phyloP scores from a whole-genome alignment of 2,329 filamentous ascomycete species.

The Penicillium sp. region DNA sequence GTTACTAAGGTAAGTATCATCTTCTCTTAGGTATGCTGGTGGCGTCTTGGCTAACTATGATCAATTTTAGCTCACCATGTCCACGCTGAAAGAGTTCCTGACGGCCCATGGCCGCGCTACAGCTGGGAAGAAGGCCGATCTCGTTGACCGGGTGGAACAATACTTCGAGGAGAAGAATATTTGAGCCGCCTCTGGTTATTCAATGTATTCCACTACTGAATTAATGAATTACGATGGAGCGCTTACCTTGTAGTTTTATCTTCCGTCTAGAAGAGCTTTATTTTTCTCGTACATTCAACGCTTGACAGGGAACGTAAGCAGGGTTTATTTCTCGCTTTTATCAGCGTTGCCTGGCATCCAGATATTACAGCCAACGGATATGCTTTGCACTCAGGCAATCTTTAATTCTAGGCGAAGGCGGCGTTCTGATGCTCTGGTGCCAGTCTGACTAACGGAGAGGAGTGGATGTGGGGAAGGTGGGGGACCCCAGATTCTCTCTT shows the following conservation, averaged over 20 bases:
- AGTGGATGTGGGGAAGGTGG: slow-evolving; percentile 10
- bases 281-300: no score
- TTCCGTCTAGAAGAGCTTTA: no score
- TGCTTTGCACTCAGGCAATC: no score
- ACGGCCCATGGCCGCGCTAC: slow-evolving; percentile 46
- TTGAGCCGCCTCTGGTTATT: not conserved
- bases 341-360: no score
- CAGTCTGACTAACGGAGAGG: not conserved
- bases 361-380: no score
- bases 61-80: slow-evolving; percentile 47
- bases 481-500: slow-evolving; percentile 6
- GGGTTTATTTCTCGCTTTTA: no score
- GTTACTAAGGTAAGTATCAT: slow-evolving; percentile 43
- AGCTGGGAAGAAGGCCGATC: slow-evolving; percentile 55
- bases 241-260: no score
- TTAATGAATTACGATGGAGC: not conserved
- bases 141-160: slow-evolving; percentile 55
- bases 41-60: slow-evolving; percentile 8
- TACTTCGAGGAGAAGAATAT: slow-evolving; percentile 50
- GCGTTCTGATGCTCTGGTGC: not conserved
- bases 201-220: not conserved
- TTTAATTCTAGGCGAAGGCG: no score
- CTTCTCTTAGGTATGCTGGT: not conserved
- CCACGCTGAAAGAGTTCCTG: slow-evolving; percentile 53
- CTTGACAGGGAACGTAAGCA: no score